Conservation (phyloP, 805 yeast genomes). For the Starmerella apicola region DNA sequence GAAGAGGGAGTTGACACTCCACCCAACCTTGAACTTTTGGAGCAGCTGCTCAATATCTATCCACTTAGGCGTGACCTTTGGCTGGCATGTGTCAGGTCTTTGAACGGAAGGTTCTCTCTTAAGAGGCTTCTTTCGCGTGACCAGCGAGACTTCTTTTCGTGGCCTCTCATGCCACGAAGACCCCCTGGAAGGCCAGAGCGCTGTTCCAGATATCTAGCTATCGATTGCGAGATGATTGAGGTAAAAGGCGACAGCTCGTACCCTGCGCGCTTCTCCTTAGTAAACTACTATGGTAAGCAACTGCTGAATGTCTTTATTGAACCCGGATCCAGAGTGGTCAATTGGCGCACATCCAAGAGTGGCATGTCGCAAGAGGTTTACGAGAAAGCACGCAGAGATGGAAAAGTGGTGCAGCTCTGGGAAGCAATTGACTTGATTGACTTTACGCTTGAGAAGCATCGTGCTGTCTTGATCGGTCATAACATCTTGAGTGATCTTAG, state of each 20-base stretch:
- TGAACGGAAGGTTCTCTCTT: too few species aligned
- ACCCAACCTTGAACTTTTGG: too few species aligned
- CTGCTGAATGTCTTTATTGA: slow-evolving; percentile 63
- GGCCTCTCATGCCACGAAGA: too few species aligned
- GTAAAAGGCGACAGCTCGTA: slow-evolving; percentile 40
- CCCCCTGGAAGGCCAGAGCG: too few species aligned
- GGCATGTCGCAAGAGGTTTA: slow-evolving; percentile 71
- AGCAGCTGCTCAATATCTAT: too few species aligned
- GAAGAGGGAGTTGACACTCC: too few species aligned
- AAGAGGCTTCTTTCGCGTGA: too few species aligned
- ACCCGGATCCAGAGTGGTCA: slow-evolving; percentile 59
- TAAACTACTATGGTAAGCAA: slow-evolving; percentile 45
- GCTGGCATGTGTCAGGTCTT: too few species aligned
- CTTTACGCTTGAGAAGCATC: too few species aligned
- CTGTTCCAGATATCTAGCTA: slow-evolving; percentile 38
- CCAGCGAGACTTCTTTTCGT: too few species aligned
- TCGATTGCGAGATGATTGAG: slow-evolving; percentile 90
- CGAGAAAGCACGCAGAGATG: slow-evolving; percentile 33
- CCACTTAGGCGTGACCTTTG: too few species aligned
- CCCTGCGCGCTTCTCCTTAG: slow-evolving; percentile 63
- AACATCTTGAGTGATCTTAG: slow-evolving; percentile 71
- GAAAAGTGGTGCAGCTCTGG: too few species aligned
- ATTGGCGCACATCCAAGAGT: slow-evolving; percentile 70
- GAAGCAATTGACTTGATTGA: slow-evolving; percentile 72
- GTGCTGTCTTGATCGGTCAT: slow-evolving; percentile 84